These are phyloP conservation scores for Prunella vulgaris DNA, from an alignment of 257 asterid species.

Conservation along the genomic window DNA sequence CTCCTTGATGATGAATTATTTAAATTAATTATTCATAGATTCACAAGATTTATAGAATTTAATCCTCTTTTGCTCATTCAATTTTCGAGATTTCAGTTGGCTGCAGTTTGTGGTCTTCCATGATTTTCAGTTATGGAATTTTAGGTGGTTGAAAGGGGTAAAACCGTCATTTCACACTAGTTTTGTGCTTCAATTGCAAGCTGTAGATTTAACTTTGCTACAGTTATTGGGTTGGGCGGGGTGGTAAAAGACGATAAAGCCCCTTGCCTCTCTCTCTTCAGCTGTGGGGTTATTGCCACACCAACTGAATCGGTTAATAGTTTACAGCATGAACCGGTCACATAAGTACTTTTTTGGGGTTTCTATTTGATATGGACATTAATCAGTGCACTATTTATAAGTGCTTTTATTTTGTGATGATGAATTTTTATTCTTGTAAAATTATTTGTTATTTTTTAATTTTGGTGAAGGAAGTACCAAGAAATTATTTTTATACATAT, in stretches of 20 bases:
- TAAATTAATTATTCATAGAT: not conserved
- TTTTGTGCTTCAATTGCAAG: slow-evolving; percentile 20
- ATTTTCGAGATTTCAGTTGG: slow-evolving; percentile 15
- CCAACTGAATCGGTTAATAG: slow-evolving; percentile 21
- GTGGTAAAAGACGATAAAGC: slow-evolving; percentile 32
- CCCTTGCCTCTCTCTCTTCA: slow-evolving; percentile 24
- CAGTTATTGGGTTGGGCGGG: slow-evolving; percentile 18
- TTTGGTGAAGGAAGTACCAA: not conserved
- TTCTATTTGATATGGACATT: slow-evolving; percentile 8
- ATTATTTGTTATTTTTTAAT: not conserved
- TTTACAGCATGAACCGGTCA: slow-evolving; percentile 16
- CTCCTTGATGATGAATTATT: not conserved
- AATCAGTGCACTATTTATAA: not conserved
- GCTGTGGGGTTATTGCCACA: slow-evolving; percentile 16
- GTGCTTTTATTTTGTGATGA: not conserved
- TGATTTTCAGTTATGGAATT: slow-evolving; percentile 23
- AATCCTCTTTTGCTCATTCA: not conserved
- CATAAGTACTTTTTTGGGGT: not conserved
- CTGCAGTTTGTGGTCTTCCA: not conserved
- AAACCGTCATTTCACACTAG: slow-evolving; percentile 25
- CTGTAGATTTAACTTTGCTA: slow-evolving; percentile 16
- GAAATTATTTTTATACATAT: not conserved
- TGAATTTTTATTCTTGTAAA: not conserved
- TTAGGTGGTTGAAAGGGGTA: slow-evolving; percentile 30
- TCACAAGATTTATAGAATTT: slow-evolving; percentile 18